Conservation (phyloP, 1,284 basidiomycete species). For the Tilletia walkeri region DNA sequence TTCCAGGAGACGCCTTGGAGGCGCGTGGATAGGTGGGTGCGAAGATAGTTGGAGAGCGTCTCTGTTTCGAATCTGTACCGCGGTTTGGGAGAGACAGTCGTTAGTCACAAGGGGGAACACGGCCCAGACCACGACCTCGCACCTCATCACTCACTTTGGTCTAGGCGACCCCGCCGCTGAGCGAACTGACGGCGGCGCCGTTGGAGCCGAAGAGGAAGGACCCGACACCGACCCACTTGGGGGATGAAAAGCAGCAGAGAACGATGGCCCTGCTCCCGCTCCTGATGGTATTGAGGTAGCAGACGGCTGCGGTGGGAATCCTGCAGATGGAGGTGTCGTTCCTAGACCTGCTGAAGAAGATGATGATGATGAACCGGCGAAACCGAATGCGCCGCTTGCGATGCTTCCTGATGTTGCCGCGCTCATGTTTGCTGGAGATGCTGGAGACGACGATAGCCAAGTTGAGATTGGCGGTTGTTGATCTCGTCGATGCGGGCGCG, state of each 20-base stretch:
- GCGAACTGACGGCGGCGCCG: not conserved
- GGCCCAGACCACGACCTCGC: not conserved
- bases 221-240: not conserved
- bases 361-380: not conserved
- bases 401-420: no score
- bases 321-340: not conserved
- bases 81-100: no score
- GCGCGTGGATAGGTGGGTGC: constrained; percentile 17
- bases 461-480: no score
- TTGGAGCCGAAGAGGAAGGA: not conserved
- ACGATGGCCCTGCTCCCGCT: not conserved
- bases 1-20: constrained; percentile 30
- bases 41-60: constrained; percentile 22
- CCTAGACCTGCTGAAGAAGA: not conserved
- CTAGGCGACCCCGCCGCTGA: not conserved
- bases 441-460: no score
- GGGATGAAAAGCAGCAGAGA: not conserved
- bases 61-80: constrained; percentile 31
- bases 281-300: not conserved
- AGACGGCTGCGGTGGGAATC: not conserved
- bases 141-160: not conserved
- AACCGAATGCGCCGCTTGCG: no score
- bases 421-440: no score
- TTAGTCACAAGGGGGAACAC: not conserved
- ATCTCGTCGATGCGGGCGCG: no score